These are phyloP conservation scores for Leishmania tarentolae DNA, from an alignment of 208 protist genomes.

Conservation along the genomic window DNA sequence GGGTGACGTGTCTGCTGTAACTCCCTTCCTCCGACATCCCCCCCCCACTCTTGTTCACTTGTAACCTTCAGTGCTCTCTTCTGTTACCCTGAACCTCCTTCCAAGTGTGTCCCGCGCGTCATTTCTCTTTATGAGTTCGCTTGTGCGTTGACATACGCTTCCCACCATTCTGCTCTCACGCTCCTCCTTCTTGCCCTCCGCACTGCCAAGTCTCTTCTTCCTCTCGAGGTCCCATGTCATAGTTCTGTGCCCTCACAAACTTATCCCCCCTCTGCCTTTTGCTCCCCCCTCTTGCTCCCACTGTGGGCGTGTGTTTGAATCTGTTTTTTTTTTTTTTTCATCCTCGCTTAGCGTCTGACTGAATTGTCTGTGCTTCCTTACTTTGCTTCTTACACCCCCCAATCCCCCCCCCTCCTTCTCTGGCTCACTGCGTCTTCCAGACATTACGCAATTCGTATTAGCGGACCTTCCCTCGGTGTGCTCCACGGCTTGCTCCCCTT, in stretches of 20 bases:
- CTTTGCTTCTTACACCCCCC: not conserved
- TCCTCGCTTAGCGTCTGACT: not conserved
- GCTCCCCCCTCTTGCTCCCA: not conserved
- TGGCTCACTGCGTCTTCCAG: not conserved
- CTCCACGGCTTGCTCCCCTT: not conserved
- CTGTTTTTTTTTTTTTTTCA: not conserved
- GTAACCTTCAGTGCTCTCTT: not conserved
- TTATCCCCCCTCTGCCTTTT: not conserved
- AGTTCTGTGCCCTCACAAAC: not conserved
- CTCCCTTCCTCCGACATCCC: not conserved
- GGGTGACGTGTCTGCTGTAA: not conserved
- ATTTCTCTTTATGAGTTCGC: not conserved
- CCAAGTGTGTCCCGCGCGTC: not conserved
- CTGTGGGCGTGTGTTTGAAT: not conserved
- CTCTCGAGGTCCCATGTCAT: conserved; percentile 1
- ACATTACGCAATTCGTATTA: not conserved
- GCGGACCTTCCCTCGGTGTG: not conserved
- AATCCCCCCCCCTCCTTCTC: not conserved
- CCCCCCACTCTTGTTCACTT: conserved; percentile 4
- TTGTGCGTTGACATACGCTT: not conserved
- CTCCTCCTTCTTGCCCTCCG: not conserved
- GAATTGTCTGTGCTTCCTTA: not conserved
- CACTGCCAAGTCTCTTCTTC: not conserved
- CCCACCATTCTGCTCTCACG: not conserved
- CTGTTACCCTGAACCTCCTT: not conserved